These are phyloP conservation scores for Pseudohalonectria lignicola DNA, from an alignment of 2,329 filamentous ascomycete genomes.

Conservation along the genomic window DNA sequence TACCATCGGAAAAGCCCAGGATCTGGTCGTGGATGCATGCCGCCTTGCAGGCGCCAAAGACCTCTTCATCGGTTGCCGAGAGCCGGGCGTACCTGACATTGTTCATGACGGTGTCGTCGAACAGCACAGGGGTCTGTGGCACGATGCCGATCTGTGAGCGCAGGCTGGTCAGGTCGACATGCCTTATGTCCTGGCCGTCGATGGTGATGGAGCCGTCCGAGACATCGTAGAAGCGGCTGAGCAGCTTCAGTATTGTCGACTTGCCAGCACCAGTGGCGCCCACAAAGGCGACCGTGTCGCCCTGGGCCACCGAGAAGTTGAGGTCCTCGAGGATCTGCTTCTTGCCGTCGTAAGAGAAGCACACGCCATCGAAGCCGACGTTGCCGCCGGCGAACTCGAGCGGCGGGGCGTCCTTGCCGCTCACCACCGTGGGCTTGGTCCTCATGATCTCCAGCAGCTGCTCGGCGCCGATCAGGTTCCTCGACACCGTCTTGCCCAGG, in stretches of 20 bases:
- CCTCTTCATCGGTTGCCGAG: slow-evolving; percentile 41
- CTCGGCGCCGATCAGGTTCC: slow-evolving; percentile 46
- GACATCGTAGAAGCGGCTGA: slow-evolving; percentile 49
- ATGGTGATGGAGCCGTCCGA: slow-evolving; percentile 39
- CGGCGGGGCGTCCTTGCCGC: slow-evolving; percentile 35
- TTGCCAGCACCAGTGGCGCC: slow-evolving; percentile 50
- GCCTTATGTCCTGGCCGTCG: slow-evolving; percentile 44
- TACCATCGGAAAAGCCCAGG: slow-evolving; percentile 37
- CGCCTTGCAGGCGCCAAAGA: slow-evolving; percentile 40
- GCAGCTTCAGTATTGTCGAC: slow-evolving; percentile 45
- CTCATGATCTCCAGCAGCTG: slow-evolving; percentile 46
- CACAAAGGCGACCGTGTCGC: slow-evolving; percentile 48
- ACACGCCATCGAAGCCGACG: slow-evolving; percentile 43
- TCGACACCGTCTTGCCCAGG: slow-evolving; percentile 43
- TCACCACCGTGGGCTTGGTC: slow-evolving; percentile 42
- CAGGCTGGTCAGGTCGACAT: slow-evolving; percentile 35
- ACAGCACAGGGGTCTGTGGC: slow-evolving; percentile 43
- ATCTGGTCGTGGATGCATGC: slow-evolving; percentile 50
- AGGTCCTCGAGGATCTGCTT: slow-evolving; percentile 45
- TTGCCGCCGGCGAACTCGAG: slow-evolving; percentile 39
- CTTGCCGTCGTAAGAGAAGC: slow-evolving; percentile 49
- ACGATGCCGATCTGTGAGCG: slow-evolving; percentile 44
- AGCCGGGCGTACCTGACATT: slow-evolving; percentile 47
- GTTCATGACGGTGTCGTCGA: slow-evolving; percentile 48
- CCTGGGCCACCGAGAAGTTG: slow-evolving; percentile 36